Base-by-base conservation (phyloP, 805 yeast species). In the Candida suzukii region DNA sequence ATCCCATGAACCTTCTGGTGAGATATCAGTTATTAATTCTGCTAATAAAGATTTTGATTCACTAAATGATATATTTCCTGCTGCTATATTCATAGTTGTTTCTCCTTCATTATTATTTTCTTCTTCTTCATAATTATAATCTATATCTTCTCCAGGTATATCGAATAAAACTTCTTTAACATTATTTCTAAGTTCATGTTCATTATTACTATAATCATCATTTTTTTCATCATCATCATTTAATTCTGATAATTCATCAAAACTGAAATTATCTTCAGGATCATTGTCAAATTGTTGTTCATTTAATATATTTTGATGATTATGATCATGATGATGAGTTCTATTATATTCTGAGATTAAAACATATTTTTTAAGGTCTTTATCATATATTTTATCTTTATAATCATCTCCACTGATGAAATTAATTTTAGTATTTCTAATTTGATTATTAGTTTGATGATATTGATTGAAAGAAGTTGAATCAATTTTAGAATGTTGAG, bases 1-100 rank as follows among this genome's bases (percentile, higher is more conserved):
- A 27, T 64, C 61, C 82, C 81, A 76, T 38, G 64, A 58, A 3
- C 61, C 60, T 20, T 60, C 53, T 2, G 74, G 63, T 38, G 70
- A 57, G 3, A 56, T 49, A 29, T 69, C 71, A 1, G 74, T 73
- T 22, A 76, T 65, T 3, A 71, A 63, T 7, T 74, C 58, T 4
- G 73, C 74, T 30, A 76, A 51, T 13, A 58, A 57, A 38, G 56
- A 63, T 42, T 67, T 67, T 0, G 74, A 64, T 46, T 73, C 71
- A 2, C 77, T 62, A 48, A 75, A 76, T 3, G 80, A 70, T 3
- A 71, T 40, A 36, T 73, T 71, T 4, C 58, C 59, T 13, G 68
- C 41, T 26, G 63, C 66, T 6, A 72, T 65, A 18, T 59, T 55
- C 0, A 73, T 70, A 3, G 25, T 10, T 24, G 7, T 24, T 7